A percentile compares a stretch with the other conserved stretches of the same genome.
These are phyloP conservation scores for Waltiozyma sp. DNA, from an alignment of 1,139 yeast species.

Conservation along the genomic window DNA sequence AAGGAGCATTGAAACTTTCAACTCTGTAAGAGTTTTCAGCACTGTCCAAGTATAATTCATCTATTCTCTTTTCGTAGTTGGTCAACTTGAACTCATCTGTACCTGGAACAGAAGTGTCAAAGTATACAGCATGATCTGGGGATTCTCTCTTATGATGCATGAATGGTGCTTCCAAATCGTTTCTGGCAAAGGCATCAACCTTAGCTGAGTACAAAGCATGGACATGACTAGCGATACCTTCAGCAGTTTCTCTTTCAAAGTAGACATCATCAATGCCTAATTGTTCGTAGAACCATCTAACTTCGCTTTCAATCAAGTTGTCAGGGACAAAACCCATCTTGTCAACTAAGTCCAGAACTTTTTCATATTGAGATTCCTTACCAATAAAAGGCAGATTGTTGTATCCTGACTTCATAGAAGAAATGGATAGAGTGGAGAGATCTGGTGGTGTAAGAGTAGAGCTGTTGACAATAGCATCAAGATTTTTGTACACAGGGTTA, in stretches of 20 bases:
- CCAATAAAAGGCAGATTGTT: slow-evolving; percentile 68
- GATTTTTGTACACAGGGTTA: not conserved
- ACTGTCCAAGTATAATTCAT: slow-evolving; percentile 59
- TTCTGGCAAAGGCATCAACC: slow-evolving; percentile 71
- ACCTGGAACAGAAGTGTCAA: slow-evolving; percentile 45
- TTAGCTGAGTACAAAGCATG: slow-evolving; percentile 89
- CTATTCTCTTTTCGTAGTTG: slow-evolving; percentile 58
- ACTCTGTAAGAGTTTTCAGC: slow-evolving; percentile 45
- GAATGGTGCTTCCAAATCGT: slow-evolving; percentile 38
- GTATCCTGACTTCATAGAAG: slow-evolving; percentile 45
- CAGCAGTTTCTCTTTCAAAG: slow-evolving; percentile 77
- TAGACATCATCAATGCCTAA: slow-evolving; percentile 89
- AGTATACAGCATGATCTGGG: slow-evolving; percentile 84
- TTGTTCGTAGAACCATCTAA: slow-evolving; percentile 79
- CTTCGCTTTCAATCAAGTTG: slow-evolving; percentile 71
- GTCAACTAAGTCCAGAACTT: slow-evolving; percentile 75
- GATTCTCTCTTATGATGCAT: slow-evolving; percentile 63
- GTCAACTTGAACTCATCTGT: slow-evolving; percentile 27
- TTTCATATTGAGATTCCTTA: slow-evolving; percentile 69
- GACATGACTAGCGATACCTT: slow-evolving; percentile 69
- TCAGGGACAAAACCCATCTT: slow-evolving; percentile 86
- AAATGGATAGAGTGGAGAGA: slow-evolving; percentile 27
- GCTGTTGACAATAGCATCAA: slow-evolving; percentile 1
- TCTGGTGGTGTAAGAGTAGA: slow-evolving; percentile 20
- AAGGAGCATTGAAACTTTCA: slow-evolving; percentile 73